phyloP scores from a whole-genome alignment of 2,329 filamentous ascomycete genomes.

The Calonectria hawksworthii region DNA sequence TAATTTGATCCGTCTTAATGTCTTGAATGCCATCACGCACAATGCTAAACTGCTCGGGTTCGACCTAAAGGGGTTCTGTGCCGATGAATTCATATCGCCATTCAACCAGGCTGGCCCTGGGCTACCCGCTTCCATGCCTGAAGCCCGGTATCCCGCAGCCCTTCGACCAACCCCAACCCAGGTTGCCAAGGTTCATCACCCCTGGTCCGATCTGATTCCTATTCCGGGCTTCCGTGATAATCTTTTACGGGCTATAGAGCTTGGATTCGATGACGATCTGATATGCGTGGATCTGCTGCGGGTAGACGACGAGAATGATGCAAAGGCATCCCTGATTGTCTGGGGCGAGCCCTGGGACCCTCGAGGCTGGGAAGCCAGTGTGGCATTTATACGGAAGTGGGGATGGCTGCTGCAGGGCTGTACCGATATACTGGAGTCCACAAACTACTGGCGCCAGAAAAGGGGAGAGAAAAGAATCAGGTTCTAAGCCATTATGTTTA shows the following conservation, averaged over 20 bases:
- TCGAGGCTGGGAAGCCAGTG: slow-evolving; percentile 13
- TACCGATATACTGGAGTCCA: background rate
- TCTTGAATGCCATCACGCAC: background rate
- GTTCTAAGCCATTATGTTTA: background rate
- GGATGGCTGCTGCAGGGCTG: slow-evolving; percentile 54
- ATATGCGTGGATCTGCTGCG: slow-evolving; percentile 8
- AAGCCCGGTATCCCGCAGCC: background rate
- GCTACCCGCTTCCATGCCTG: background rate
- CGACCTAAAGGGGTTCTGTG: background rate
- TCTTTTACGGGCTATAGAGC: background rate
- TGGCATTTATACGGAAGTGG: slow-evolving; percentile 12
- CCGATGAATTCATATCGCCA: slow-evolving; percentile 6
- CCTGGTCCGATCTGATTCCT: slow-evolving; percentile 10
- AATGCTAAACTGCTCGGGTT: background rate
- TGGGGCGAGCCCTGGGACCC: slow-evolving; percentile 5
- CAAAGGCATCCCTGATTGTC: background rate
- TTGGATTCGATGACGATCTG: slow-evolving; percentile 1
- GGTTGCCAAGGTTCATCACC: slow-evolving; percentile 5
- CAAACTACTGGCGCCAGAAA: slow-evolving; percentile 14
- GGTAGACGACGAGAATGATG: slow-evolving; percentile 4
- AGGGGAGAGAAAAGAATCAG: background rate
- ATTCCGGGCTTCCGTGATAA: slow-evolving; percentile 7
- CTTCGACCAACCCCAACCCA: background rate
- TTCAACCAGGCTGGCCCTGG: slow-evolving; percentile 1
- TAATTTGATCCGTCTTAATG: background rate